These are phyloP conservation scores for Ceratocystis ficicola DNA, from an alignment of 2,329 filamentous ascomycete species.

Conservation along the genomic window DNA sequence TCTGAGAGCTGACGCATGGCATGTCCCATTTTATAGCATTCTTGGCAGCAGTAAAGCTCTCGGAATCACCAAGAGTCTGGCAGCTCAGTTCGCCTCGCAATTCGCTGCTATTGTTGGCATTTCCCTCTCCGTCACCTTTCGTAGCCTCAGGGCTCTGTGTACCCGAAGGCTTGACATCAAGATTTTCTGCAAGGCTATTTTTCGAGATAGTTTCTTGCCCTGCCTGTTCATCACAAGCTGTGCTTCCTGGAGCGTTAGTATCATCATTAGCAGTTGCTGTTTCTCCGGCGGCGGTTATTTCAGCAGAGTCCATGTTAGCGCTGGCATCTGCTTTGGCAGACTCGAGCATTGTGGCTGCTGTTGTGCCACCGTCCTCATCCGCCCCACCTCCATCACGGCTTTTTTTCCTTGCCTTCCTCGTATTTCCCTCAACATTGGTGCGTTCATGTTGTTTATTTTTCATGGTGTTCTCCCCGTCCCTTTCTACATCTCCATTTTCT, in stretches of 20 bases:
- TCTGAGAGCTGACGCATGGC: background rate
- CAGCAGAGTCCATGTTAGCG: background rate
- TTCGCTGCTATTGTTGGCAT: background rate
- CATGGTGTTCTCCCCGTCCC: background rate
- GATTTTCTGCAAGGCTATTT: background rate
- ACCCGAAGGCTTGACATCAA: background rate
- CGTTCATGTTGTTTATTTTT: background rate
- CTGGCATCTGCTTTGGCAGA: background rate
- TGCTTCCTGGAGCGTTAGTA: background rate
- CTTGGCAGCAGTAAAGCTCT: background rate
- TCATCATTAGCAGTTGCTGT: background rate
- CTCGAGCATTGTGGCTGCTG: background rate
- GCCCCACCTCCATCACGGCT: too few species aligned
- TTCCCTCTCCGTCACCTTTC: background rate
- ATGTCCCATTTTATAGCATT: background rate
- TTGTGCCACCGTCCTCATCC: too few species aligned
- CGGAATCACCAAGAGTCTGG: background rate
- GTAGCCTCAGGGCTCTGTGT: background rate
- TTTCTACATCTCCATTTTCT: too few species aligned
- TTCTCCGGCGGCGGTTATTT: background rate
- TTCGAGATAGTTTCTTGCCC: background rate
- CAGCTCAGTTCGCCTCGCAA: background rate
- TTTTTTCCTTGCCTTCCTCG: background rate
- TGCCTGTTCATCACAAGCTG: background rate
- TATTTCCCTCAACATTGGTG: background rate